These are phyloP conservation scores for Neurospora sp. DNA, from an alignment of 495 filamentous ascomycete genomes.

Conservation along the genomic window DNA sequence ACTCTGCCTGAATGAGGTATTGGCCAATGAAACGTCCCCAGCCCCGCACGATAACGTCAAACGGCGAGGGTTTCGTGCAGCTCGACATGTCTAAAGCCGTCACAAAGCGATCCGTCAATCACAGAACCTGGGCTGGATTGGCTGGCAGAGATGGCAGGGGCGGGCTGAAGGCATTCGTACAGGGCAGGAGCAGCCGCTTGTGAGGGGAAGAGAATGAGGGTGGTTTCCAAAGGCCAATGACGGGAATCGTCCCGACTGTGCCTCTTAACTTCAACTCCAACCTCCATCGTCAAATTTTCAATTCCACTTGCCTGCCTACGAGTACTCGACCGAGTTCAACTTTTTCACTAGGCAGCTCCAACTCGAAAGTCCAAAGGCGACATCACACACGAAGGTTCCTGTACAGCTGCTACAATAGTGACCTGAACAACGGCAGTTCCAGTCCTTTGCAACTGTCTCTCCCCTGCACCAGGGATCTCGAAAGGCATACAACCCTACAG, in stretches of 20 bases:
- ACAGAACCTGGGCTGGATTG: neutral
- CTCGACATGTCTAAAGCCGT: slow-evolving; percentile 15
- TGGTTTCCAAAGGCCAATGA: neutral
- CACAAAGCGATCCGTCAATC: slow-evolving; percentile 13
- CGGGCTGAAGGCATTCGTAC: neutral
- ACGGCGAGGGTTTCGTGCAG: neutral
- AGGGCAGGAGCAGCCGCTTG: neutral
- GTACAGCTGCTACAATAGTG: neutral
- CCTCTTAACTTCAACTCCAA: neutral
- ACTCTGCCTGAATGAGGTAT: neutral
- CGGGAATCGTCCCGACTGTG: neutral
- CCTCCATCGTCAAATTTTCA: neutral
- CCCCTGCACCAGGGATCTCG: neutral
- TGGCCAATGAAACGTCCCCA: slow-evolving; percentile 10
- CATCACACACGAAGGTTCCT: neutral
- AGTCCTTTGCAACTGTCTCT: neutral
- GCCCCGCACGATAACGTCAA: slow-evolving; percentile 4
- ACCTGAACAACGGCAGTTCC: neutral
- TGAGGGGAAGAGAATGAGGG: neutral
- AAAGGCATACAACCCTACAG: neutral
- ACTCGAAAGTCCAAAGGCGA: neutral
- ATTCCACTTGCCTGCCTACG: neutral
- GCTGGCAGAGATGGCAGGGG: neutral
- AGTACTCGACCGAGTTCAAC: neutral
- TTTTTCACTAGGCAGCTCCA: neutral